A percentile compares a stretch with the other conserved stretches of the same genome.
phyloP scores from a whole-genome alignment of 176 grass and related monocot species.

The Olyra latifolia region DNA sequence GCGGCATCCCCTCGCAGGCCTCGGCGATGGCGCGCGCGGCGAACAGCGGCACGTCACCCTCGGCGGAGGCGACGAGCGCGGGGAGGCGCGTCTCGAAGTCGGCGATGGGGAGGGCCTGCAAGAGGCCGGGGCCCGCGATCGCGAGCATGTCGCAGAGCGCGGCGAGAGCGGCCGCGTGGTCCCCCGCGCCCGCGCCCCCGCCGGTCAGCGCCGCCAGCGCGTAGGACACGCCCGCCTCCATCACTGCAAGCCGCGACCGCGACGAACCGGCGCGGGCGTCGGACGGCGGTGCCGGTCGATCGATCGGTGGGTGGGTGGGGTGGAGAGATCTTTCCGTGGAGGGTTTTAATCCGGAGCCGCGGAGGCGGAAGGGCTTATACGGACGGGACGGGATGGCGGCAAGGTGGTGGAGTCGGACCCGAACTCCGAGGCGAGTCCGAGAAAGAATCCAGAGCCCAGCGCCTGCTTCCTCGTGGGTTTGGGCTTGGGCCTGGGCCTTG shows the following conservation, averaged over 20 bases:
- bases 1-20: conserved; percentile 23
- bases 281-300: neutral
- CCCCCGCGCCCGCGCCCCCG: neutral
- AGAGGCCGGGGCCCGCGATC: neutral
- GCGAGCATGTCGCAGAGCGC: conserved; percentile 30
- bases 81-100: conserved; percentile 16
- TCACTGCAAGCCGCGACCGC: neutral
- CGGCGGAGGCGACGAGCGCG: conserved; percentile 12
- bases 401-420: too few species aligned
- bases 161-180: conserved; percentile 18
- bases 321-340: too few species aligned
- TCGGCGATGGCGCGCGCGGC: conserved; percentile 50
- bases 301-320: neutral
- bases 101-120: neutral
- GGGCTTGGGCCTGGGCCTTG: too few species aligned
- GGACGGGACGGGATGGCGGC: too few species aligned
- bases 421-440: too few species aligned
- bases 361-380: too few species aligned
- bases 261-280: too few species aligned
- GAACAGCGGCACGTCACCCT: conserved; percentile 34
- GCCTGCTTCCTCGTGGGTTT: too few species aligned
- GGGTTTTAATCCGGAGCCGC: too few species aligned
- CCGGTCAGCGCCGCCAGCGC: conserved; percentile 8
- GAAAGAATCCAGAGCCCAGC: too few species aligned
- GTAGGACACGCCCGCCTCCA: conserved; percentile 12